Percentiles rank a stretch among this genome's conserved stretches.
These are phyloP conservation scores for Populus ilicifolia DNA, from an alignment of 345 rosid species.

Conservation along the genomic window DNA sequence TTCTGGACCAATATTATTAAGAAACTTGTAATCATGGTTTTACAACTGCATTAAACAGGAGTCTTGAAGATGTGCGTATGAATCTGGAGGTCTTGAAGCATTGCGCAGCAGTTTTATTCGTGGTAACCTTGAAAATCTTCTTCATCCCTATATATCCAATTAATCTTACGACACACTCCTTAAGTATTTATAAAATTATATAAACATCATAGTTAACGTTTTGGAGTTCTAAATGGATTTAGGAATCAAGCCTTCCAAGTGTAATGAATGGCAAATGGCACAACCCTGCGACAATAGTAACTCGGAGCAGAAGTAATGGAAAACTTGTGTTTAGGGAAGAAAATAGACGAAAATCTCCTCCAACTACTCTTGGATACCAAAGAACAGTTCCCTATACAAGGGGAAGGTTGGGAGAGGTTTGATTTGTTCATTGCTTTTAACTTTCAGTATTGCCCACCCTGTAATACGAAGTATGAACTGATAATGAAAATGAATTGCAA, in stretches of 20 bases:
- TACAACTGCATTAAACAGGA: conserved; percentile 34
- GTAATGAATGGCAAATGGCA: conserved; percentile 48
- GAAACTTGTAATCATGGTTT: neutral
- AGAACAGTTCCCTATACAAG: conserved; percentile 64
- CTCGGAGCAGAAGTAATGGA: conserved; percentile 63
- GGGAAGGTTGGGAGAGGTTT: conserved; percentile 54
- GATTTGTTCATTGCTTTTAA: neutral
- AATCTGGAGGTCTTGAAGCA: conserved; percentile 83
- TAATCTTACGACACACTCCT: neutral
- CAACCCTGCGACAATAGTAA: conserved; percentile 40
- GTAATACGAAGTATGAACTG: neutral
- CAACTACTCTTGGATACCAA: conserved; percentile 33
- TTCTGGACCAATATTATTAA: neutral
- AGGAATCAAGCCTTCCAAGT: conserved; percentile 82
- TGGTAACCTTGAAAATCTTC: conserved; percentile 37
- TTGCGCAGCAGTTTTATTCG: conserved; percentile 79
- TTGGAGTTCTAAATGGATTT: neutral
- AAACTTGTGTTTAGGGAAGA: conserved; percentile 28
- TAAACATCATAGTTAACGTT: neutral
- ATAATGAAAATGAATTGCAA: neutral
- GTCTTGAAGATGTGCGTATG: conserved; percentile 89
- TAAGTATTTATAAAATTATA: neutral
- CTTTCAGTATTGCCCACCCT: neutral
- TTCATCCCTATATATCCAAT: neutral
- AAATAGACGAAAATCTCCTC: conserved; percentile 39